These are phyloP conservation scores for Solanum sitiens DNA, from an alignment of 257 asterid genomes.

Conservation along the genomic window DNA sequence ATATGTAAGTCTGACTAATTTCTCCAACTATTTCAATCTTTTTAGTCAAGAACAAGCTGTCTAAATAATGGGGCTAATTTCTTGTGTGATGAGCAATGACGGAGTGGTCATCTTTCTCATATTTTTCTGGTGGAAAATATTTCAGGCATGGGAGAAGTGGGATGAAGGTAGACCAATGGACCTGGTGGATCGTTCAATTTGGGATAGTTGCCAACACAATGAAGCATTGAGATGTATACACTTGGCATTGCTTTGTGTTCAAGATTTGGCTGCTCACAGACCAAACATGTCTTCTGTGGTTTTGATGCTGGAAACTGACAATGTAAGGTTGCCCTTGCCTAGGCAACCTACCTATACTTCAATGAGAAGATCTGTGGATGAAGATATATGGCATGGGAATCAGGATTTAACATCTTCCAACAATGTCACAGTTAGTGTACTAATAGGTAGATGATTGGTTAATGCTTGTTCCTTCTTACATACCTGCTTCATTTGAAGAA, in stretches of 20 bases:
- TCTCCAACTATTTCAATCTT: not conserved
- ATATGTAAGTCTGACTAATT: conserved; percentile 39
- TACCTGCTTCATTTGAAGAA: not conserved
- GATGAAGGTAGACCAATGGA: conserved; percentile 43
- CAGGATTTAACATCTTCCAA: conserved; percentile 42
- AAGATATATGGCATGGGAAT: conserved; percentile 30
- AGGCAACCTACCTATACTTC: conserved; percentile 56
- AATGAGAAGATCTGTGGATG: conserved; percentile 31
- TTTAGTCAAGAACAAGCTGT: not conserved
- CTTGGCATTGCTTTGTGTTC: conserved; percentile 68
- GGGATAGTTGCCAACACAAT: conserved; percentile 14
- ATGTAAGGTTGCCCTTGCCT: conserved; percentile 42
- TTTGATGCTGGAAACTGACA: conserved; percentile 62
- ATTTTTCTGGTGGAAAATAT: not conserved
- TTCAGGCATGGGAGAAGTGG: conserved; percentile 85
- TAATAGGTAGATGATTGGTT: conserved; percentile 48
- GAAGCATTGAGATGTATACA: conserved; percentile 62
- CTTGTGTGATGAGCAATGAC: not conserved
- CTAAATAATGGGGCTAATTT: not conserved
- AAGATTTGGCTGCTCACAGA: conserved; percentile 47
- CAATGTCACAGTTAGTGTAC: conserved; percentile 50
- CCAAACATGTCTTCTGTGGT: conserved; percentile 66
- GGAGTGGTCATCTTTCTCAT: not conserved
- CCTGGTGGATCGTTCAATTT: conserved; percentile 38
- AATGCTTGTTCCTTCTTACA: not conserved